Conservation (phyloP, 768 basidiomycete species). For the Goffeauzyma gilvescens region DNA sequence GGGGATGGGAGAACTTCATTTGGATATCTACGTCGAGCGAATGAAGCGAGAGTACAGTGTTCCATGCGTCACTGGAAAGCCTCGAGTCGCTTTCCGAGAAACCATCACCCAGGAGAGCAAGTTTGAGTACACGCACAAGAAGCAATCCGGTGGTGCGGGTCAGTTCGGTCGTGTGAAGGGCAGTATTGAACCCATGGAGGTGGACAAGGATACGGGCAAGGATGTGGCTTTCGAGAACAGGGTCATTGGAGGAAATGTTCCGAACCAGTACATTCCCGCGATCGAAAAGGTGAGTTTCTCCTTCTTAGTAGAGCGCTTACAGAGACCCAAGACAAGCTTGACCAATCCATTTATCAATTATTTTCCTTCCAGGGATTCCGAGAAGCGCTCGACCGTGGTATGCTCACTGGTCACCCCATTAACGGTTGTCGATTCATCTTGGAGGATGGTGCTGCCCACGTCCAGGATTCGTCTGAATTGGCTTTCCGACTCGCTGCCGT, state of each 20-base stretch:
- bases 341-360: too few relatives aligned
- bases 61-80: constrained; percentile 80
- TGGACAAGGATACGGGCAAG: constrained; percentile 57
- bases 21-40: constrained; percentile 97
- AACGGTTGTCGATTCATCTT: constrained; percentile 69
- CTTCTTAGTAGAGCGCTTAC: not conserved
- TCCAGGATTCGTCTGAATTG: constrained; percentile 87
- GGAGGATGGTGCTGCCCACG: constrained; percentile 78
- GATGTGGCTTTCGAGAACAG: constrained; percentile 56
- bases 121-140: constrained; percentile 89
- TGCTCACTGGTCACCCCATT: constrained; percentile 69
- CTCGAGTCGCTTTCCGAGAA: constrained; percentile 90
- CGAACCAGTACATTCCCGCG: constrained; percentile 77
- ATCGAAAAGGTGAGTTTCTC: constrained; percentile 56
- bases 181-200: constrained; percentile 71
- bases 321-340: too few relatives aligned
- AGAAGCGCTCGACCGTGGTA: constrained; percentile 80
- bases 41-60: constrained; percentile 97
- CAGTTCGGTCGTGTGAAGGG: constrained; percentile 90
- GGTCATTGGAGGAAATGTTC: constrained; percentile 83
- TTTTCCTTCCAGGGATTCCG: constrained; percentile 55
- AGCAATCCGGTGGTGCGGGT: constrained; percentile 91
- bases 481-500: constrained; percentile 82
- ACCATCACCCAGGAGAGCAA: constrained; percentile 64
- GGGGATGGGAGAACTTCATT: constrained; percentile 96